Conservation (phyloP, 805 yeast species). For the baker's yeast (Saccharomyces cerevisiae) region DNA sequence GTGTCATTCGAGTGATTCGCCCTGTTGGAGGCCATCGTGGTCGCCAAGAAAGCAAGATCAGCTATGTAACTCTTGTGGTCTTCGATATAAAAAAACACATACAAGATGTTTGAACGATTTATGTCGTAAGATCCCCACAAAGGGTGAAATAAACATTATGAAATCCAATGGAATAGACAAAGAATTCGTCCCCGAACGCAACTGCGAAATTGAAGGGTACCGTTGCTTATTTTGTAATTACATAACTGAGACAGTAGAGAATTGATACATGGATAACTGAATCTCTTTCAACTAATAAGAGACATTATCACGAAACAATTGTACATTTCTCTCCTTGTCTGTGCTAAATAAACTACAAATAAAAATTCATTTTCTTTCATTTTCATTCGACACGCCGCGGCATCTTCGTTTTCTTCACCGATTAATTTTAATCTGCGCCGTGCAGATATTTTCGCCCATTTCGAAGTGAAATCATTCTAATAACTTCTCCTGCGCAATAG, state of each 20-base stretch:
- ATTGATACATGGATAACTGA: background rate
- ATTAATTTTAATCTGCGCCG: background rate
- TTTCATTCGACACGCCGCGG: background rate
- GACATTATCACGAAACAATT: background rate
- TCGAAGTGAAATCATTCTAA: background rate
- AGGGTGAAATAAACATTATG: slow-evolving; percentile 91
- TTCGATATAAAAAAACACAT: slow-evolving; percentile 87
- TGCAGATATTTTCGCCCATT: background rate
- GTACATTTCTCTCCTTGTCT: background rate
- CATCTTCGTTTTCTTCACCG: background rate
- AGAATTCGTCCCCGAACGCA: slow-evolving; percentile 24
- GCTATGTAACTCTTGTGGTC: slow-evolving; percentile 91
- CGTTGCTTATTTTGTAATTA: slow-evolving; percentile 42
- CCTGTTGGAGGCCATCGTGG: slow-evolving; percentile 99
- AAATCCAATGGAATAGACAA: slow-evolving; percentile 51
- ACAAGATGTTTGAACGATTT: slow-evolving; percentile 72
- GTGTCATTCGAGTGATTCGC: slow-evolving; percentile 84
- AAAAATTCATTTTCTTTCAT: background rate
- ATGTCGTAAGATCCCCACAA: slow-evolving; percentile 89
- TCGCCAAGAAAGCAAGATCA: slow-evolving; percentile 75
- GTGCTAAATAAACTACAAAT: background rate
- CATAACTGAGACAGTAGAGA: slow-evolving; percentile 18
- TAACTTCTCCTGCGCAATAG: background rate
- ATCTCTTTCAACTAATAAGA: background rate
- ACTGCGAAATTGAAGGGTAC: slow-evolving; percentile 30